These are phyloP conservation scores for Blastobotrys americana DNA, from an alignment of 805 yeast genomes.

Conservation along the genomic window DNA sequence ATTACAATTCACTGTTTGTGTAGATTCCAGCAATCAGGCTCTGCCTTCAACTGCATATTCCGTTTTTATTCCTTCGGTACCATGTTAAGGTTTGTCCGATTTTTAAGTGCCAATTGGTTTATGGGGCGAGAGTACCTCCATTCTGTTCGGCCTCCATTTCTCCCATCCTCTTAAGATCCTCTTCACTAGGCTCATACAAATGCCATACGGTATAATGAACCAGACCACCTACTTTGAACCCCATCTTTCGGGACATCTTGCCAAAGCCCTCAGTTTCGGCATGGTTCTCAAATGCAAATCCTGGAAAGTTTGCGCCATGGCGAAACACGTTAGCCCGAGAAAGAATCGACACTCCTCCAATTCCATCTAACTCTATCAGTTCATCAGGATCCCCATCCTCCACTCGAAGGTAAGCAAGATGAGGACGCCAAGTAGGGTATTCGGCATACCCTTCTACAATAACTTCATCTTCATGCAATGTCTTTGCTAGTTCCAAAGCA, in stretches of 20 bases:
- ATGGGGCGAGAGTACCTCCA: too few relatives aligned
- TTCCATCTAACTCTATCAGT: conserved; percentile 87
- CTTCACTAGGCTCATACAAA: conserved; percentile 89
- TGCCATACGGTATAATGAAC: conserved; percentile 98
- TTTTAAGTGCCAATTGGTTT: too few relatives aligned
- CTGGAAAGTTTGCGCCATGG: conserved; percentile 89
- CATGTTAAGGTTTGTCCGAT: too few relatives aligned
- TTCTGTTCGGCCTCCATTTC: conserved; percentile 32
- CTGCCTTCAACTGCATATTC: too few relatives aligned
- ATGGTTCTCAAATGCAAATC: conserved; percentile 87
- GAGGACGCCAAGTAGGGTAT: conserved; percentile 97
- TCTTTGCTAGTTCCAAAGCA: conserved; percentile 40
- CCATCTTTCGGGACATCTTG: conserved; percentile 79
- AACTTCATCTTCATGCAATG: conserved; percentile 83
- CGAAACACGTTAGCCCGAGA: conserved; percentile 79
- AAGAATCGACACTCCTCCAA: conserved; percentile 91
- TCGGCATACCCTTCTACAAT: conserved; percentile 98
- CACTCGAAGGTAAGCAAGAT: conserved; percentile 84
- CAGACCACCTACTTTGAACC: conserved; percentile 76
- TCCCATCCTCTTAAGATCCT: conserved; percentile 64
- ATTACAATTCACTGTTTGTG: too few relatives aligned
- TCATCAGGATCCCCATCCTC: conserved; percentile 88
- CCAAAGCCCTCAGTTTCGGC: conserved; percentile 98
- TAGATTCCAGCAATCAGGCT: too few relatives aligned
- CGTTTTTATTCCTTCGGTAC: too few relatives aligned